Evolutionary conservation across 148 eudicot genomes (phyloP), one percentile per base, ranked within the genome.

Genomic region (Persicaria tinctoria): DNA sequence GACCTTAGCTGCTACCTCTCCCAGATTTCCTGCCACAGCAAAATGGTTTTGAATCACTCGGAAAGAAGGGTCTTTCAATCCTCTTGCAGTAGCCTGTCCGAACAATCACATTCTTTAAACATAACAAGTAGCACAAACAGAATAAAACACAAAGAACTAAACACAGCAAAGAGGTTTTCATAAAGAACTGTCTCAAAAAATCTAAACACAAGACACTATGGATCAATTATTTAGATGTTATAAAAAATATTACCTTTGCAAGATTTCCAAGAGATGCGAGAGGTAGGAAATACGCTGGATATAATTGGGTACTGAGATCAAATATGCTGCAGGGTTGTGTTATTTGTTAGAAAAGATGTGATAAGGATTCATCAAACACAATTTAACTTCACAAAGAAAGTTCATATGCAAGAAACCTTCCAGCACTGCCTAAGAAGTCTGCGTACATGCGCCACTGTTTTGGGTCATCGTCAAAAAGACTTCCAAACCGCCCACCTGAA

Each of bases 401-500:
- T 11, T 46, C 10, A 45, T 57, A 8, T 13, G 18, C 6, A 46
- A 56, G 18, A 55, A 69, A 95, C 98, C 98, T 95, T 80, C 97
- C 98, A 60, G 93, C 90, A 85, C 98, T 95, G 80, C 98, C 98
- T 79, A 95, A 89, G 81, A 95, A 95, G 82, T 95, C 98, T 55
- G 98, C 98, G 87, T 95, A 95, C 91, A 95, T 85, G 81, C 98
- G 97, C 97, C 97, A 95, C 54, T 89, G 92, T 76, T 89, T 95
- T 46, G 98, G 98, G 78, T 95, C 98, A 87, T 89, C 92, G 76
- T 95, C 97, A 83, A 95, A 95, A 74, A 95, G 83, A 87, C 79
- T 90, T 57, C 97, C 97, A 79, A 92, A 95, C 69, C 89, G 82
- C 57, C 98, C 98, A 82, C 98, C 98, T 95, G 88, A 77, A 85